Conservation (phyloP, 2,329 filamentous ascomycete species). For the Juglanconis oblonga region DNA sequence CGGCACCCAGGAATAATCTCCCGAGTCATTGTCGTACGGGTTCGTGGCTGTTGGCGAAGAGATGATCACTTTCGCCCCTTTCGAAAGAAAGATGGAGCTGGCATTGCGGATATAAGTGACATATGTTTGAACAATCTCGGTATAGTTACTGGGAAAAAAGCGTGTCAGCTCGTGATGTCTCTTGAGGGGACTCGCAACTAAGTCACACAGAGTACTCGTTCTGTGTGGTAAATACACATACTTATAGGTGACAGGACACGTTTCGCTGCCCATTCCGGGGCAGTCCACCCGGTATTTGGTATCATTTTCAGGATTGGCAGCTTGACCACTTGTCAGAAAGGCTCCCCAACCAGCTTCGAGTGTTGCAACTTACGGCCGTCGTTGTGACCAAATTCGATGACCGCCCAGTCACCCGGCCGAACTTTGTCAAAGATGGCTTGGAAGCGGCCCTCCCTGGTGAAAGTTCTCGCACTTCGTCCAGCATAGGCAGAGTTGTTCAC, state of each 20-base stretch:
- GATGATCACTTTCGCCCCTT: slow-evolving; percentile 17
- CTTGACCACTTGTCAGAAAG: neutral
- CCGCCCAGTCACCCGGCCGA: slow-evolving; percentile 47
- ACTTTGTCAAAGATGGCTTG: slow-evolving; percentile 41
- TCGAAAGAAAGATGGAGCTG: slow-evolving; percentile 15
- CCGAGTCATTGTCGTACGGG: slow-evolving; percentile 6
- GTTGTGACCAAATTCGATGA: slow-evolving; percentile 61
- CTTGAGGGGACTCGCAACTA: too few species aligned
- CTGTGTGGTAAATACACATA: neutral
- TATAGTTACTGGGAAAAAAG: slow-evolving; percentile 15
- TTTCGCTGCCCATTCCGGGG: slow-evolving; percentile 13
- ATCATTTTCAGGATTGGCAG: slow-evolving; percentile 34
- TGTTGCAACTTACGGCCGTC: slow-evolving; percentile 35
- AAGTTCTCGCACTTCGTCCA: slow-evolving; percentile 52
- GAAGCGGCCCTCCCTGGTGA: slow-evolving; percentile 52
- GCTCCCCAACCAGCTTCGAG: neutral
- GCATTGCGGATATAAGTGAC: slow-evolving; percentile 22
- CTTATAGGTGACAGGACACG: slow-evolving; percentile 14
- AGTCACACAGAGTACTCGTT: too few species aligned
- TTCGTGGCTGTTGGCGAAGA: slow-evolving; percentile 17
- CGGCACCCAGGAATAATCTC: slow-evolving; percentile 8
- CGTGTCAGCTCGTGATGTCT: neutral
- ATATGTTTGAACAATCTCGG: slow-evolving; percentile 26
- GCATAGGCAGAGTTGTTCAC: slow-evolving; percentile 48
- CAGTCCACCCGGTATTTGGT: slow-evolving; percentile 32